These are phyloP conservation scores for Bolboschoenoplectus hybrid DNA, from an alignment of 202 grass and related monocot genomes.

Conservation along the genomic window DNA sequence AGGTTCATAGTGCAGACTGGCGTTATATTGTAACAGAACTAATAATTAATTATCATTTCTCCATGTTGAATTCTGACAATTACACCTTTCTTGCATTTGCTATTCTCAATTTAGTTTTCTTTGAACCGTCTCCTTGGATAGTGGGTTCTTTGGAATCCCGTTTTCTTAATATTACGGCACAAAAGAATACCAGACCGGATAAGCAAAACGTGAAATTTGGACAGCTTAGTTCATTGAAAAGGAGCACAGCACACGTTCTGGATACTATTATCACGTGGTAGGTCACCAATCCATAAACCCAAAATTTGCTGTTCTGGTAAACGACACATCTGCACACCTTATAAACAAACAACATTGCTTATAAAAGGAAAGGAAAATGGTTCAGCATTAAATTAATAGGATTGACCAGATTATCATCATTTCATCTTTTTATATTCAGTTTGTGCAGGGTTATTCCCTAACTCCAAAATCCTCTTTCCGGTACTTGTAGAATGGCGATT, in stretches of 20 bases:
- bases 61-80: not conserved
- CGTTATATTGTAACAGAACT: not conserved
- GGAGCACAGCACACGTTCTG: not conserved
- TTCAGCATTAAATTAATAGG: not conserved
- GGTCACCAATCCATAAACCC: not conserved
- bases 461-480: constrained; percentile 38
- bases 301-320: not conserved
- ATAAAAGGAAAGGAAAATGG: not conserved
- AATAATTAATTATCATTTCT: not conserved
- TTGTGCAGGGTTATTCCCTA: constrained; percentile 33
- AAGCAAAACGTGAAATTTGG: not conserved
- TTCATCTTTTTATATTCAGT: constrained; percentile 59
- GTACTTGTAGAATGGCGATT: constrained; percentile 22
- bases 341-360: constrained; percentile 1
- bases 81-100: not conserved
- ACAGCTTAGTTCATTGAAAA: not conserved
- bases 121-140: not conserved
- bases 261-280: not conserved
- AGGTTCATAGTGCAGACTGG: not conserved
- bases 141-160: not conserved
- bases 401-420: constrained; percentile 38
- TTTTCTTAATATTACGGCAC: not conserved
- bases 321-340: not conserved
- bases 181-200: not conserved
- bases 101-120: not conserved